These are phyloP conservation scores for Neobulgaria alba DNA, from an alignment of 2,329 filamentous ascomycete species.

Conservation along the genomic window DNA sequence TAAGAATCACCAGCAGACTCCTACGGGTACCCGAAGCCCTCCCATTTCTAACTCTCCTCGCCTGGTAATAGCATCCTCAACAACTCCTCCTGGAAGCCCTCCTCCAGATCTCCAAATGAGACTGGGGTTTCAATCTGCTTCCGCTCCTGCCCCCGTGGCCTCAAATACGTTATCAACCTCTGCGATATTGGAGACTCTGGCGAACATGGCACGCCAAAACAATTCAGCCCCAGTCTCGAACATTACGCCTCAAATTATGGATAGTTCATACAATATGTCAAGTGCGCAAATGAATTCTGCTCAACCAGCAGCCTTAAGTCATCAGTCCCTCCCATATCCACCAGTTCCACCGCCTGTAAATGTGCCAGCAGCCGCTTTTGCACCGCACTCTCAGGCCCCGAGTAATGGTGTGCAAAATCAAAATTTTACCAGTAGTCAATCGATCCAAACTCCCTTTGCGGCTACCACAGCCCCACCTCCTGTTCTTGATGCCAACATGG, in stretches of 20 bases:
- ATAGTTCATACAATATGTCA: conserved; percentile 36
- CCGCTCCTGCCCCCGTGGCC: conserved; percentile 33
- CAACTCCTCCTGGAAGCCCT: conserved; percentile 59
- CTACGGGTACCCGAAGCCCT: conserved; percentile 1
- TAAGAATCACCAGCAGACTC: conserved; percentile 19
- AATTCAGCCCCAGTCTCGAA: conserved; percentile 28
- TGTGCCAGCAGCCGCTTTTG: conserved; percentile 29
- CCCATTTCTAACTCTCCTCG: conserved; percentile 31
- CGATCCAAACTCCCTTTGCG: conserved; percentile 27
- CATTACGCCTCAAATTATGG: conserved; percentile 20
- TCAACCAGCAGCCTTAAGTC: conserved; percentile 20
- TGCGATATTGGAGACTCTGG: conserved; percentile 68
- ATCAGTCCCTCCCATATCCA: conserved; percentile 25
- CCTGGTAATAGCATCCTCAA: conserved; percentile 51
- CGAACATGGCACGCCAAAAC: conserved; percentile 68
- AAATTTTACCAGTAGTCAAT: conserved; percentile 31
- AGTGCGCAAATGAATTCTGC: conserved; percentile 35
- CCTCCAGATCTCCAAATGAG: conserved; percentile 32
- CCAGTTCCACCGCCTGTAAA: conserved; percentile 47
- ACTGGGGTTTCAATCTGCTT: conserved; percentile 27
- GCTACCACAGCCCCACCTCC: conserved; percentile 29
- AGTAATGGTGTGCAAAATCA: conserved; percentile 33
- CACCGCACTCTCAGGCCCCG: conserved; percentile 21
- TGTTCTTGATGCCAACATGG: conserved; percentile 43
- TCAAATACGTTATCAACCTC: conserved; percentile 51